Conservation (phyloP, 1,284 basidiomycete species). For the Omphalotus olearius region DNA sequence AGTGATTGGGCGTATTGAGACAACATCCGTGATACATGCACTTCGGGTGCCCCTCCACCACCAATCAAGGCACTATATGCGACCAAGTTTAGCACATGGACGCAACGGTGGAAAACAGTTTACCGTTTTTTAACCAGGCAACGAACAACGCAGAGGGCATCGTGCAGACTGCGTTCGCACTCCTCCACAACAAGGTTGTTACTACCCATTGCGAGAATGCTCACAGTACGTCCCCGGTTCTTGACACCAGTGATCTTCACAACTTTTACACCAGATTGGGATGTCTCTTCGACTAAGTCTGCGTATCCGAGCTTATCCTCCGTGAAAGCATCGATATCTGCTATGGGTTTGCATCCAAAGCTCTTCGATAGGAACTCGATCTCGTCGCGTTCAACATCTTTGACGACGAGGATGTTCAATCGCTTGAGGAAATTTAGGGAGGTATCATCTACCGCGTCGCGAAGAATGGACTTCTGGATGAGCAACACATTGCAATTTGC, state of each 20-base stretch:
- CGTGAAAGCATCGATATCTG: constrained; percentile 98
- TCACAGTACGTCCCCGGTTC: constrained; percentile 93
- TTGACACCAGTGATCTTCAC: constrained; percentile 95
- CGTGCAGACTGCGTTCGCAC: constrained; percentile 95
- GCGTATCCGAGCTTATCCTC: constrained; percentile 98
- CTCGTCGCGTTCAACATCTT: constrained; percentile 98
- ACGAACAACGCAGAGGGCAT: constrained; percentile 96
- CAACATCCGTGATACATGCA: constrained; percentile 93
- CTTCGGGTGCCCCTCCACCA: constrained; percentile 97
- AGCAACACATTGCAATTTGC: constrained; percentile 98
- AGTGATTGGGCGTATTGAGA: constrained; percentile 92
- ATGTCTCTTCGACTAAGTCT: constrained; percentile 91
- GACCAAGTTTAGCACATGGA: constrained; percentile 12
- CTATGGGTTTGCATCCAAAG: constrained; percentile 92
- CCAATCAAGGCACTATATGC: constrained; percentile 82
- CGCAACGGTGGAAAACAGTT: constrained; percentile 21
- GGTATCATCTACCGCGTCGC: constrained; percentile 97
- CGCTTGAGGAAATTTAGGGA: constrained; percentile 99
- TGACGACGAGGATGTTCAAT: constrained; percentile 95
- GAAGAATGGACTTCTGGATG: constrained; percentile 98
- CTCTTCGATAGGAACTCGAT: constrained; percentile 97
- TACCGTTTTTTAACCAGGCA: constrained; percentile 98
- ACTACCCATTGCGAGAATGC: constrained; percentile 92
- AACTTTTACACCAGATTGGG: constrained; percentile 84
- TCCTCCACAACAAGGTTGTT: constrained; percentile 97